These are phyloP conservation scores for Trypanosoma brucei DNA, from an alignment of 208 protist species.

Conservation along the genomic window DNA sequence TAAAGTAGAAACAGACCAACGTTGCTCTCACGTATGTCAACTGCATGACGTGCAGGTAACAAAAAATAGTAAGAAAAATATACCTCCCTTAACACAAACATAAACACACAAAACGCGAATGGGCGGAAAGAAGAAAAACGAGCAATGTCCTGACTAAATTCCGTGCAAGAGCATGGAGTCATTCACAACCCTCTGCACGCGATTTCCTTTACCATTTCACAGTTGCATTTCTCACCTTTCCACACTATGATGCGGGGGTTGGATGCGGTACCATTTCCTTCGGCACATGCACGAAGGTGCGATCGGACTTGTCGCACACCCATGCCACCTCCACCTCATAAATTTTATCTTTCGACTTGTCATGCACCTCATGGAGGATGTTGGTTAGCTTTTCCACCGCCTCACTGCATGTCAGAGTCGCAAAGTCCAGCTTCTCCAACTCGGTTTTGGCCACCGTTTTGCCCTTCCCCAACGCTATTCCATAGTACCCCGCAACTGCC, in stretches of 20 bases:
- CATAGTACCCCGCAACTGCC: conserved; percentile 93
- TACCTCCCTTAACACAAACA: no score
- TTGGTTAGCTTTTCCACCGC: conserved; percentile 93
- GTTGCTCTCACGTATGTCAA: no score
- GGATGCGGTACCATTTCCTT: conserved; percentile 42
- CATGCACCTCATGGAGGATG: conserved; percentile 87
- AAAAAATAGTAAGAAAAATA: no score
- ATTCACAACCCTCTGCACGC: no score
- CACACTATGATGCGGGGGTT: conserved; percentile 16
- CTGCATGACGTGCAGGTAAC: no score
- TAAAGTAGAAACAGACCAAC: no score
- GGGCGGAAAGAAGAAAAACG: no score
- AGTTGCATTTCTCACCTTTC: no score
- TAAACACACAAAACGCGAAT: no score
- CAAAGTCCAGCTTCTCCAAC: conserved; percentile 97
- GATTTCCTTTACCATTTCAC: no score
- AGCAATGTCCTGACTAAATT: no score
- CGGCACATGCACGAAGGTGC: conserved; percentile 77
- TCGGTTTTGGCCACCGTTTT: conserved; percentile 98
- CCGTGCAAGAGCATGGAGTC: no score
- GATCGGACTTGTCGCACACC: conserved; percentile 91
- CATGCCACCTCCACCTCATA: conserved; percentile 97
- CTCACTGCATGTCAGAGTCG: conserved; percentile 89
- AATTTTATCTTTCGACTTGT: conserved; percentile 93
- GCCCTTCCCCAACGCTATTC: conserved; percentile 95